A percentile compares a stretch with the other conserved stretches of the same genome.
These are phyloP conservation scores for Lentinus brumalis DNA, from an alignment of 768 basidiomycete species.

Conservation along the genomic window DNA sequence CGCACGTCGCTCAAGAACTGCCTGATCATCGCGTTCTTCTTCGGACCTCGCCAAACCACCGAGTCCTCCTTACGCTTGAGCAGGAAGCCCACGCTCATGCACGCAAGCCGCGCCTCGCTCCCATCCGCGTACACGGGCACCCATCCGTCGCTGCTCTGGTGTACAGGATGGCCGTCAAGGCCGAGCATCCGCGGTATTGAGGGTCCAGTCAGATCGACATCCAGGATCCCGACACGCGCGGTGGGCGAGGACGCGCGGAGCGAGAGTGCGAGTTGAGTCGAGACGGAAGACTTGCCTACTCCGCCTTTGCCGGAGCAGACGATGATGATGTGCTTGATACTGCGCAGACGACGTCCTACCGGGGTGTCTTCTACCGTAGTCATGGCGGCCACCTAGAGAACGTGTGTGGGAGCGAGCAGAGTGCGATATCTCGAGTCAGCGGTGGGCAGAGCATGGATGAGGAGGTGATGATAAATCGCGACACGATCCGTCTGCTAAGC, in stretches of 20 bases:
- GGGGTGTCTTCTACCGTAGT: constrained; percentile 48
- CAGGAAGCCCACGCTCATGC: constrained; percentile 97
- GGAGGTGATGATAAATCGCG: constrained; percentile 21
- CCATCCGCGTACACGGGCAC: constrained; percentile 97
- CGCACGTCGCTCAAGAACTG: constrained; percentile 94
- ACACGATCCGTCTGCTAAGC: constrained; percentile 6
- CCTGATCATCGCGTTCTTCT: constrained; percentile 97
- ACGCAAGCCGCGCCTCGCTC: constrained; percentile 68
- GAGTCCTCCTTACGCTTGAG: constrained; percentile 88
- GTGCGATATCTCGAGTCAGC: constrained; percentile 1
- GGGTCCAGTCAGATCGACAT: constrained; percentile 92
- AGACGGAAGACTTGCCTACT: constrained; percentile 97
- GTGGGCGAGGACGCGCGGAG: constrained; percentile 70
- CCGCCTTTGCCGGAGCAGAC: constrained; percentile 97
- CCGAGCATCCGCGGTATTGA: constrained; percentile 96
- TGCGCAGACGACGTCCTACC: constrained; percentile 67
- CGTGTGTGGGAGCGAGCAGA: neutral
- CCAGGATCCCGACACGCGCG: constrained; percentile 83
- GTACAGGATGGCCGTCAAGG: constrained; percentile 81
- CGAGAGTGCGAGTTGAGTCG: constrained; percentile 87
- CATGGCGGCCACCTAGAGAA: constrained; percentile 13
- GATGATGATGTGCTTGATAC: constrained; percentile 84
- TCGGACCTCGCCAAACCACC: constrained; percentile 98
- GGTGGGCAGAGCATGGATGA: constrained; percentile 4
- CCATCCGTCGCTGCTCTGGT: constrained; percentile 96